phyloP scores from a whole-genome alignment of 1,139 yeast species.

The Blastobotrys petasosporus region DNA sequence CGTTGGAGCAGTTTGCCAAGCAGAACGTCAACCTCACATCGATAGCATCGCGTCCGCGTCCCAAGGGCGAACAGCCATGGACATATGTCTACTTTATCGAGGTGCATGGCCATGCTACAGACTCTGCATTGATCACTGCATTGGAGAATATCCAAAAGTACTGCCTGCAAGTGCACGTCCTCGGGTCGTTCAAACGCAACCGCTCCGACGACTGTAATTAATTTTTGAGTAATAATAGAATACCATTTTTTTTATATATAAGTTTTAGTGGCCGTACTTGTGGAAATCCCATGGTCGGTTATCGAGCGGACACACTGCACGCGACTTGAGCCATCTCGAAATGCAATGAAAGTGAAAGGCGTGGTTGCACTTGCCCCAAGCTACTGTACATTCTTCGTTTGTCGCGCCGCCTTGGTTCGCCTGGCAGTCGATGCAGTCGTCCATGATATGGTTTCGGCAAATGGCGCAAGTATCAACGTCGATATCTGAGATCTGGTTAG shows the following conservation, averaged over 20 bases:
- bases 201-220: not conserved
- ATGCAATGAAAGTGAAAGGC: constrained; percentile 96
- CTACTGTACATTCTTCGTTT: constrained; percentile 85
- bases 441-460: constrained; percentile 97
- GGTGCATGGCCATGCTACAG: constrained; percentile 35
- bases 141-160: constrained; percentile 18
- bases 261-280: constrained; percentile 54
- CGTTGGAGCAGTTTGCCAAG: constrained; percentile 52
- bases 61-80: constrained; percentile 61
- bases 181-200: constrained; percentile 21
- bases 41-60: constrained; percentile 68
- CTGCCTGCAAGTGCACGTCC: constrained; percentile 16
- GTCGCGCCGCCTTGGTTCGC: constrained; percentile 63
- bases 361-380: constrained; percentile 96
- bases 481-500: constrained; percentile 41
- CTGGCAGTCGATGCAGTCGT: constrained; percentile 96
- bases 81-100: constrained; percentile 80
- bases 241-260: not conserved
- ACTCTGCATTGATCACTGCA: constrained; percentile 15
- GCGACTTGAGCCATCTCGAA: constrained; percentile 91
- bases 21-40: constrained; percentile 61
- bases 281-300: constrained; percentile 86
- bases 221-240: not conserved
- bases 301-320: constrained; percentile 96
- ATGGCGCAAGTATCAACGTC: constrained; percentile 97